Evolutionary conservation across 23 red algal genomes (phyloP), one percentile per base, ranked within the genome.

Genomic region (Chondrus crispus): DNA sequence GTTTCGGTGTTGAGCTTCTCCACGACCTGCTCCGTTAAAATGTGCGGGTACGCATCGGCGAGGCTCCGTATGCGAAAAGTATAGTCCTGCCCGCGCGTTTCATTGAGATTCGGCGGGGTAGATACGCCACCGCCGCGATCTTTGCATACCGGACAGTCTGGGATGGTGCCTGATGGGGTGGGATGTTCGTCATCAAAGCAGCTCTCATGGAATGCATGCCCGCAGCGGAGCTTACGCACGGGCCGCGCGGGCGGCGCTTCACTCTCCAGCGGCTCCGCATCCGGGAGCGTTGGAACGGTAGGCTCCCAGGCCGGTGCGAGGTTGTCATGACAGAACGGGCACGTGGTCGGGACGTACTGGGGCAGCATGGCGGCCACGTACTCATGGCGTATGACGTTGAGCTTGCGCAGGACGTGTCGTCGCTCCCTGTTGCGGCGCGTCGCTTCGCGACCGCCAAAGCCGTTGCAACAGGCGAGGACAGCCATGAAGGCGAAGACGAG

Each of bases 261-360:
- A 77, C 13, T 37, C 11, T 10, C 37, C 10, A 47, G 16, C 11
- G 12, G 16, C 6, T 53, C 66, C 19, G 6, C 68, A 20, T 40
- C 85, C 6, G 33, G 22, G 32, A 76, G 69, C 7, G 22, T 44
- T 22, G 66, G 78, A 6, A 82, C 49, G 4, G 85, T 3, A 2
- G 68, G 85, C 14, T 75, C 72, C 68, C 69, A 76, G 33, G 85
- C 48, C 8, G 48, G 69, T 4, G 48, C 77, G n/a, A 89, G 29
- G 37, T 79, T 62, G 4, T 75, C 68, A 8, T 79, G 85, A 89
- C 85, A 79, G 11, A 89, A 63, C 6, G 85, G 85, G 37, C 85
- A 89, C 0, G 69, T 89, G 5, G 49, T 2, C 1, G 85, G 85
- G 3, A 38, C 69, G 37, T 89, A 89, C 22, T 24, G 39, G 20